Evolutionary conservation across 345 rosid genomes (phyloP).

Genomic region (Psidium guajava): DNA sequence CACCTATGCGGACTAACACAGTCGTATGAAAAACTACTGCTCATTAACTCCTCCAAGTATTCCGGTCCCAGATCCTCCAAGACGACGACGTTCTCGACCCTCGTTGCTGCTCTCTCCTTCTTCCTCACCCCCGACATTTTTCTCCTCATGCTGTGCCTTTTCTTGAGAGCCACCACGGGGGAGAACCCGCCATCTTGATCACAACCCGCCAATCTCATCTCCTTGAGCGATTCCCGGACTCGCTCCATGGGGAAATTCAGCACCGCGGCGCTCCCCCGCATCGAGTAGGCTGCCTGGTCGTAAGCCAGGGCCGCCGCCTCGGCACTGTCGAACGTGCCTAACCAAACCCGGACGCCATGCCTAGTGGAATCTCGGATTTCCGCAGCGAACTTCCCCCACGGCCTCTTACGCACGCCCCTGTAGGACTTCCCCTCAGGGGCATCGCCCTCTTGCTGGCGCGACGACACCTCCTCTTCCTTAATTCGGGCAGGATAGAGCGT

Average conservation of each 20-base stretch:
- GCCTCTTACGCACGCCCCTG: conserved; percentile 69
- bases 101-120: conserved; percentile 24
- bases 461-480: conserved; percentile 47
- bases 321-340: conserved; percentile 83
- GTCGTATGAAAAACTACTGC: conserved; percentile 1
- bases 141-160: conserved; percentile 64
- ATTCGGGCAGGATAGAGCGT: not conserved
- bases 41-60: conserved; percentile 57
- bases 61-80: conserved; percentile 79
- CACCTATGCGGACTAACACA: not conserved
- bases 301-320: conserved; percentile 89
- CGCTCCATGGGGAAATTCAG: conserved; percentile 67
- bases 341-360: conserved; percentile 70
- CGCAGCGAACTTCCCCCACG: conserved; percentile 91
- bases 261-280: conserved; percentile 69
- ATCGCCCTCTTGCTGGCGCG: conserved; percentile 9
- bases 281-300: conserved; percentile 68
- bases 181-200: conserved; percentile 51
- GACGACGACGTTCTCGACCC: conserved; percentile 40
- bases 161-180: conserved; percentile 81
- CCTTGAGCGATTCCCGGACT: conserved; percentile 56
- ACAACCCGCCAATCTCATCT: conserved; percentile 17
- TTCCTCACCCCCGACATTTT: conserved; percentile 10
- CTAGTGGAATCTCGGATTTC: conserved; percentile 73
- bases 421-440: conserved; percentile 36